Base-by-base conservation (phyloP, 148 eudicot genomes). In the Vaccinium macrocarpon region DNA sequence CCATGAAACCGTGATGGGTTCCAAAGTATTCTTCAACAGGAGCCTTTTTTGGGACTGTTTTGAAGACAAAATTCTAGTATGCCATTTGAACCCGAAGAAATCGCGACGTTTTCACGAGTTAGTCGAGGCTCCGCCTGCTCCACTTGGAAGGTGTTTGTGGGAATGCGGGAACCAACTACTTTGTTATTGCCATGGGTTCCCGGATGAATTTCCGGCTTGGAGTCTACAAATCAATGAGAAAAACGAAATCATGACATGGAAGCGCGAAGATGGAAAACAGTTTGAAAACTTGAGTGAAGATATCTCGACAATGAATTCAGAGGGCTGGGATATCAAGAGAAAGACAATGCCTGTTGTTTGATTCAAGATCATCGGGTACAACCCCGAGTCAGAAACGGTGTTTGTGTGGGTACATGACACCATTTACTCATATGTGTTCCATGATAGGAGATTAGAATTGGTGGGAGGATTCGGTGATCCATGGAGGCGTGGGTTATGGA, bases 1-100 rank as follows among this genome's bases (percentile, higher is more conserved):
- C 15, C 79, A 32, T 6, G 50, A 76, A 51, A 72, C 70, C 14
- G 13, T 52, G 79, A 82, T 72, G 68, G 71, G 84, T 8, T 72
- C 84, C 2, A 82, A 74, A 35, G 79, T 73, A 19, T 82, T 53
- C 19, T 73, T 51, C 8, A 82, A 82, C 14, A 53, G 79, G 23
- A 82, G 79, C 79, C 79, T 82, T 4, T 82, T 52, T 55, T 82
- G 84, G 79, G 79, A 82, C 59, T 72, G 79, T 73, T 82, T 82
- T 7, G 84, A 82, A 0, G 46, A 6, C 5, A 61, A 21, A 23
- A 82, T 82, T 35, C 84, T 82, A 32, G 38, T 73, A 32, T 73
- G 50, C 38, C 84, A 35, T 53, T 27, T 82, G 19, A 56, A 82
- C 9, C 2, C 8, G 5, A 55, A 53, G 19, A 82, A 29, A 68